These are phyloP conservation scores for Malania oleifera DNA, from an alignment of 164 flowering plant genomes.

Conservation along the genomic window DNA sequence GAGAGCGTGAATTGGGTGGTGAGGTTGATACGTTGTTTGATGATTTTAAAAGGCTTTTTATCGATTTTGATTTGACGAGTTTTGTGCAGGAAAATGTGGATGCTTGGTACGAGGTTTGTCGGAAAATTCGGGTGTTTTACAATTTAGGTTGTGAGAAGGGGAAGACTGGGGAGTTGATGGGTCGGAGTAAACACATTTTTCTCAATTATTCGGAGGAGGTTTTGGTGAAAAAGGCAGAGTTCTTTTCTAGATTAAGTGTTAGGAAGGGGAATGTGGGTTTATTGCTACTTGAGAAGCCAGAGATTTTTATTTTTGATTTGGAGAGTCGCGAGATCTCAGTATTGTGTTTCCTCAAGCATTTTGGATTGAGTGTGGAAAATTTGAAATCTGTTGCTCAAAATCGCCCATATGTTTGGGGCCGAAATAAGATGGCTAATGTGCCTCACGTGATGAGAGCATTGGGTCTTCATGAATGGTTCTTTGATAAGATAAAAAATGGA, in stretches of 20 bases:
- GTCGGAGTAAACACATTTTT: constrained; percentile 32
- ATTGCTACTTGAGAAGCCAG: constrained; percentile 44
- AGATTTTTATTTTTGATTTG: constrained; percentile 44
- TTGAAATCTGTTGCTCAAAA: constrained; percentile 19
- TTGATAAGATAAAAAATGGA: constrained; percentile 37
- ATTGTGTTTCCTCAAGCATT: constrained; percentile 37
- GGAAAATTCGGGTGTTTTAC: constrained; percentile 53
- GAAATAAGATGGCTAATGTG: constrained; percentile 48
- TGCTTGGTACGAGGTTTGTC: constrained; percentile 49
- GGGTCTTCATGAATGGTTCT: constrained; percentile 57
- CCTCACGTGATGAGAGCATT: constrained; percentile 56
- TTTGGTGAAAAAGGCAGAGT: constrained; percentile 44
- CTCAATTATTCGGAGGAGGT: constrained; percentile 40
- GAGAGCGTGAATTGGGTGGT: constrained; percentile 16
- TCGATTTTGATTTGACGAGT: constrained; percentile 35
- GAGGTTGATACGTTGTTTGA: constrained; percentile 34
- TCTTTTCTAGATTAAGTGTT: constrained; percentile 40
- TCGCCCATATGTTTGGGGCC: constrained; percentile 53
- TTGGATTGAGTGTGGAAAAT: constrained; percentile 36
- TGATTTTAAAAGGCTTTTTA: constrained; percentile 47
- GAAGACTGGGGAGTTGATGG: constrained; percentile 39
- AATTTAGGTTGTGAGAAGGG: constrained; percentile 55
- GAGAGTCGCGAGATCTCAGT: constrained; percentile 38
- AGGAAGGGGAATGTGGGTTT: constrained; percentile 33
- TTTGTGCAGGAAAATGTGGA: constrained; percentile 45